Evolutionary conservation across 2,329 filamentous ascomycete species (phyloP), one percentile per base, ranked within the genome.

Genomic region (Hypoxylon sp.): DNA sequence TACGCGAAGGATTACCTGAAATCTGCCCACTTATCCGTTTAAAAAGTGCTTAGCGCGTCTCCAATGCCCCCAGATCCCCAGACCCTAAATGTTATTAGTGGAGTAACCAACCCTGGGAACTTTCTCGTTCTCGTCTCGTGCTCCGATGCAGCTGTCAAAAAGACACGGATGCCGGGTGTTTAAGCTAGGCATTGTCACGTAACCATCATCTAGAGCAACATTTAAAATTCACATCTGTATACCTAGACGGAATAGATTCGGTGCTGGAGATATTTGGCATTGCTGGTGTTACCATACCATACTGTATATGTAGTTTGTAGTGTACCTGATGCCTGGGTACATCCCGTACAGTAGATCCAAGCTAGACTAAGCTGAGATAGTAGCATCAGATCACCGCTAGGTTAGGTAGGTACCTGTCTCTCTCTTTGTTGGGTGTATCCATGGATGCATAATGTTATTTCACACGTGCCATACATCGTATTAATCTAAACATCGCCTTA

Each of bases 401-500:
- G 58, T 65, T 66, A 61, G 58, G 63, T 58, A 66, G 63, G 47
- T 54, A 42, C 35, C 10, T 39, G 24, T 35, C n/a, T 24, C 44
- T 48, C 13, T 35, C 55, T 35, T 57, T 29, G 47, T 60, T 60
- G 51, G 29, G 29, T 9, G 53, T 31, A 50, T 10, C 29, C 29
- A 31, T 31, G 29, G 24, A 46, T 65, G 50, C 62, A 66, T 57
- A 57, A 47, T 57, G 48, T 47, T 61, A 63, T 62, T 55, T 58
- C 67, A 55, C 67, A 70, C 60, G 63, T 70, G 60, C 67, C 64
- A 62, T 59, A 59, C 42, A 51, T 66, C 63, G 63, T 66, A 67
- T 67, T 63, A 42, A 59, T 63, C 59, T 47, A 64, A 65, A 58
- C 53, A 55, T 67, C 61, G 68, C 50, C 64, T 70, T 70, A 70